Evolutionary conservation across 441 rosid genomes (phyloP), one percentile per base, ranked within the genome.

Genomic region (Jatropha multifida): DNA sequence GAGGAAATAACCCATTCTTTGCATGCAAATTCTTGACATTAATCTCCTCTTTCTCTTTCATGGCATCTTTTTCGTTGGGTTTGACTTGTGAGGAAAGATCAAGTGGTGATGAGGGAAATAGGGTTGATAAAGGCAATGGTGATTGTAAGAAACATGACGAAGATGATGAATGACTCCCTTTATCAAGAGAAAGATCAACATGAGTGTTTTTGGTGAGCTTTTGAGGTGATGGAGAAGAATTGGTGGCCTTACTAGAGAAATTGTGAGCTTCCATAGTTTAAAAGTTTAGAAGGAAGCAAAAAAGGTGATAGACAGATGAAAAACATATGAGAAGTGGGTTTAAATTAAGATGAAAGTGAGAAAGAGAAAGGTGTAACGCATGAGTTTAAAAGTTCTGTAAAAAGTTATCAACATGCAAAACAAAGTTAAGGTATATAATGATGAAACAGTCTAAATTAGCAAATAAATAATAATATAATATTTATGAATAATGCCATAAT

Each of bases 191-290:
- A 48, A 71, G 20, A 38, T 40, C n/a, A 58, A 0, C 38, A 27
- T 64, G 17, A 5, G 7, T 15, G 44, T 7, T 7, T 1, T 3
- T 52, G 2, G 17, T 54, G 75, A 74, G 55, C 20, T 42, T 46
- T 27, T 55, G 32, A 42, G 74, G 44, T 17, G 74, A 26, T 23
- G 20, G 42, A 51, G 49, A 46, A 7, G 79, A 23, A 18, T 14
- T 44, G 17, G 17, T 5, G 8, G 48, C 32, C 42, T 17, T 55
- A 44, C 44, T 7, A 14, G 48, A 58, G 62, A 49, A 77, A 46
- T 61, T 60, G 5, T 56, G 61, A 64, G 69, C 41, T 23, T 71
- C 74, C 79, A 76, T 38, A 9, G n/a, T 38, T 40, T 20, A 27
- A 51, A 68, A 49, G 20, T 37, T 10, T 17, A 58, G 37, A 27